A percentile compares a stretch with the other conserved stretches of the same genome.
These are phyloP conservation scores for Boletus coffeatus DNA, from an alignment of 1,284 basidiomycete species.

Conservation along the genomic window DNA sequence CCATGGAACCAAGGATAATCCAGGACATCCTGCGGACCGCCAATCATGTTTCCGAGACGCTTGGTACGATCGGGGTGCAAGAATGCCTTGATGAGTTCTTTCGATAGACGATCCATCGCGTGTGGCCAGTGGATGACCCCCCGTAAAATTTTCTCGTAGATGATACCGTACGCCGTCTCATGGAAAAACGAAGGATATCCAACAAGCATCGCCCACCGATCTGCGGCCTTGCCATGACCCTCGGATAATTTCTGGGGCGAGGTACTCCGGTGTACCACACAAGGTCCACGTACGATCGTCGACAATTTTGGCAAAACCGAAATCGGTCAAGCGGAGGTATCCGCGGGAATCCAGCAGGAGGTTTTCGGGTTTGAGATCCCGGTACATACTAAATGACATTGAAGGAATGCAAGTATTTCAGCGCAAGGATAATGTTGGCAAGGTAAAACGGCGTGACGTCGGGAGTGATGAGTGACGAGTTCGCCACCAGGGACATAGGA, in stretches of 20 bases:
- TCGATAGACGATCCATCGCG: constrained; percentile 76
- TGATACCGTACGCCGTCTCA: constrained; percentile 86
- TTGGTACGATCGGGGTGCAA: constrained; percentile 91
- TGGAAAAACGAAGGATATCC: constrained; percentile 94
- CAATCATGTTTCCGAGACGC: constrained; percentile 92
- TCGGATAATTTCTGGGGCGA: constrained; percentile 94
- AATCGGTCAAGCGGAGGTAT: constrained; percentile 96
- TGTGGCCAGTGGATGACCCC: constrained; percentile 93
- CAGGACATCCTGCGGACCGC: constrained; percentile 87
- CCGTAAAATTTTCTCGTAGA: constrained; percentile 87
- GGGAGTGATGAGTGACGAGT: constrained; percentile 91
- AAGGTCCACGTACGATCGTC: constrained; percentile 99
- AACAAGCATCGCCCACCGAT: constrained; percentile 99
- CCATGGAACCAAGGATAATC: constrained; percentile 95
- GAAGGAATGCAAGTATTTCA: constrained; percentile 95
- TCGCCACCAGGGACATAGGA: constrained; percentile 98
- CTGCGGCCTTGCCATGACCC: constrained; percentile 97
- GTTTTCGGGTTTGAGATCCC: constrained; percentile 98
- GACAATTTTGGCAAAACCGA: constrained; percentile 98
- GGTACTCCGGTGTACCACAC: constrained; percentile 97
- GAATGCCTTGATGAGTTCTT: constrained; percentile 77
- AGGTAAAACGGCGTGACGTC: constrained; percentile 99
- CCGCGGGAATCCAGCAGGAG: constrained; percentile 92
- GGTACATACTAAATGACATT: constrained; percentile 85
- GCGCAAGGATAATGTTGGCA: constrained; percentile 92